Evolutionary conservation across 108 stramenopile species (phyloP), one percentile per base, ranked within the genome.

Genomic region (Pseudonitzschia delicatissima): DNA sequence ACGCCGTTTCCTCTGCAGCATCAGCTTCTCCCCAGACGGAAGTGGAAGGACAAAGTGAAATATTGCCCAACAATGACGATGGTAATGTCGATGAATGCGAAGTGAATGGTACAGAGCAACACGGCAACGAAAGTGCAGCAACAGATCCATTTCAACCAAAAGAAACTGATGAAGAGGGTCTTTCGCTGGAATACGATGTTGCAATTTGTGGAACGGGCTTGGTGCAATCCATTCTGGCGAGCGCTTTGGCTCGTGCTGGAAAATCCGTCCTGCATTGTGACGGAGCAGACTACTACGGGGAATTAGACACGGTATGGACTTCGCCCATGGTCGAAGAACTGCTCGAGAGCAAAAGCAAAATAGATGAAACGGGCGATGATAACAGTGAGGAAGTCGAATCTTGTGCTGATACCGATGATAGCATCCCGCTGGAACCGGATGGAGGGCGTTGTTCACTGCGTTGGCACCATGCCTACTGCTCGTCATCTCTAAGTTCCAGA

Each of bases 151-250:
- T 37, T 45, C 29, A 31, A 17, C 29, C 60, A 29, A 15, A 55
- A 11, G 17, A 55, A 33, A 27, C 32, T 0, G 82, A 80, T 26
- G 73, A 78, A 23, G 79, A 78, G 67, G 77, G 83, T 2, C 62
- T 76, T 1, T 26, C 53, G 20, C 33, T 37, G 48, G 73, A 69
- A 31, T 92, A 92, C 68, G 91, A 92, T 63, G 87, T 86, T 8
- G 68, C 89, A 15, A 44, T 88, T 17, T 92, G 86, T 48, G 91
- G 91, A 11, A 92, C 91, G 52, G 87, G 86, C 15, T 66, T 92
- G 21, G 71, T 82, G 20, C 84, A 88, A 73, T 83, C 86, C 20
- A 89, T 92, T 36, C 31, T 92, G 20, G 86, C 91, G 2, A 81
- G 86, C 2, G 91, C 91, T 33, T 66, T 92, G 67, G 81, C 86